phyloP scores from a whole-genome alignment of 2,329 filamentous ascomycete species.

The Cercospora nicotianae region DNA sequence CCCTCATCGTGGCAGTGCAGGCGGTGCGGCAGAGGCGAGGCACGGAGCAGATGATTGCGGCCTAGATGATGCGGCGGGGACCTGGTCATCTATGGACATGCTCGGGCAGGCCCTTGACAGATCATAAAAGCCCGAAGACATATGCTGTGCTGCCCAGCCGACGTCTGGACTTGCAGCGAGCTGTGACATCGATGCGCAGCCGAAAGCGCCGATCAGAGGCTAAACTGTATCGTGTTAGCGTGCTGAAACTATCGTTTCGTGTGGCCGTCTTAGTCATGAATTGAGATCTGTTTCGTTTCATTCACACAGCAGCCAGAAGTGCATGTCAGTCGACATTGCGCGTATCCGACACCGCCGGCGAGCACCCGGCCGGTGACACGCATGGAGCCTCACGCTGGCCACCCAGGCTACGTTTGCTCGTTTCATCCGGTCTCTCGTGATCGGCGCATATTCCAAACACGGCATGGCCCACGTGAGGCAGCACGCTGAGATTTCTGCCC shows the following conservation, averaged over 20 bases:
- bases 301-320: not conserved
- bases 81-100: constrained; percentile 14
- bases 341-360: not conserved
- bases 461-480: not conserved
- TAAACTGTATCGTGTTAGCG: constrained; percentile 16
- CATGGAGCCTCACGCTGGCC: not conserved
- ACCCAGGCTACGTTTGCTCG: not conserved
- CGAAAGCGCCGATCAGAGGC: constrained; percentile 17
- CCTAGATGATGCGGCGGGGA: not conserved
- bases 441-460: constrained; percentile 3
- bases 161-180: not conserved
- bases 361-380: not conserved
- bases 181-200: constrained; percentile 5
- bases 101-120: constrained; percentile 12
- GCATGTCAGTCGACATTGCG: not conserved
- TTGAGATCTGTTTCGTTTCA: not conserved
- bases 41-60: not conserved
- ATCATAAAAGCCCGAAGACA: constrained; percentile 11
- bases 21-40: not conserved
- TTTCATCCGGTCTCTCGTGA: not conserved
- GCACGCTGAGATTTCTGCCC: not conserved
- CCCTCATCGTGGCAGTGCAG: constrained; percentile 2
- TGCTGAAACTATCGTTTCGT: constrained; percentile 18
- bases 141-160: constrained; percentile 15
- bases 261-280: not conserved